Base-by-base conservation (phyloP, 306 rosid genomes). In the Cicer pinnatifidum region DNA sequence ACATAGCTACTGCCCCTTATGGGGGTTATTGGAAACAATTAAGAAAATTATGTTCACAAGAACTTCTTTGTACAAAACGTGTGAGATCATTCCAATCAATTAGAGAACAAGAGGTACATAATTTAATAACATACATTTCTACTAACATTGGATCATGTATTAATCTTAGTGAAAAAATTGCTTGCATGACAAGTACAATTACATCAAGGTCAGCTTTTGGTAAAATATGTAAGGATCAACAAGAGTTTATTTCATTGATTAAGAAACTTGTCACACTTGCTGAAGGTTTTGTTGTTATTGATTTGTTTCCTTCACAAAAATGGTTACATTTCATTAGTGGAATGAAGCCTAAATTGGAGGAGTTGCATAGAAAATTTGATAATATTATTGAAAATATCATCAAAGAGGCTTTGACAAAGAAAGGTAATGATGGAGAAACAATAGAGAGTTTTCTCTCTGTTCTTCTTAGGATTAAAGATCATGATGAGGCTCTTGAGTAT, bases 131-230 rank as follows among this genome's bases (percentile, higher is more conserved):
- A 28, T 4, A 48, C 12, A 28, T 84, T 69, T 56, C 28, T 28
- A 11, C 17, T 0, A 45, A 76, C 7, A 41, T 9, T 5, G 84
- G 84, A 20, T 33, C 76, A 6, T 43, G 43, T 19, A 9, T 64
- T 13, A 76, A 81, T 6, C 38, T 81, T 7, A 70, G 78, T 61
- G 60, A 76, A 23, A 64, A 20, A 9, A 28, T 76, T 20, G 48
- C 41, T 1, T 35, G 23, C 48, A 1, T 81, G 78, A 71, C 78
- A 56, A 51, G 65, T 39, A 28, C 15, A 0, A 45, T 71, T 4
- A 81, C 71, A 46, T 17, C 81, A 2, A 45, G 85, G 50, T 70
- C 81, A 9, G 74, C 64, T 35, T 81, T 81, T 57, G 81, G 85
- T 20, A 66, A 64, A 8, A 69, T 53, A 15, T 61, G 75, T 11